Evolutionary conservation across 2,329 filamentous ascomycete genomes (phyloP).

Genomic region (Emmonsiellopsis sp.): DNA sequence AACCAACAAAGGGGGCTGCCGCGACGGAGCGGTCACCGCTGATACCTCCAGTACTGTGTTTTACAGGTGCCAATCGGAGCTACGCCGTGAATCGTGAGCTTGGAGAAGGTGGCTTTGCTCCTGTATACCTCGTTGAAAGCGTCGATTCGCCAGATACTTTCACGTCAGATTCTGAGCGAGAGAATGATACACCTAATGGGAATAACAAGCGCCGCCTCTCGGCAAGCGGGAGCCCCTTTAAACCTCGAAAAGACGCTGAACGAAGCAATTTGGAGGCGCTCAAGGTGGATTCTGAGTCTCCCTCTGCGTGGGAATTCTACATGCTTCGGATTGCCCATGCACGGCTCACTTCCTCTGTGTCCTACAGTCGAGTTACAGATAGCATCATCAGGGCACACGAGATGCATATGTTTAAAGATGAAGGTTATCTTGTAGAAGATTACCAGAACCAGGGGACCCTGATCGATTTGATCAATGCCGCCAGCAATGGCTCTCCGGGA

Average conservation of each 20-base stretch:
- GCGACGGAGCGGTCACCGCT: constrained; percentile 49
- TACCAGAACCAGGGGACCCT: constrained; percentile 84
- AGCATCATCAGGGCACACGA: constrained; percentile 79
- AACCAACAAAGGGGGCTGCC: constrained; percentile 30
- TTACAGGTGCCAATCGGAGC: constrained; percentile 53
- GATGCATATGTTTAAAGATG: constrained; percentile 82
- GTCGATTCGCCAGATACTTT: constrained; percentile 45
- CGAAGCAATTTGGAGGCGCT: constrained; percentile 67
- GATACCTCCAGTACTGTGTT: constrained; percentile 55
- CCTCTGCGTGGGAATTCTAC: constrained; percentile 90
- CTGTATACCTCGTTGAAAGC: constrained; percentile 81
- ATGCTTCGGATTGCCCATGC: constrained; percentile 77
- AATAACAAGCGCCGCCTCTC: constrained; percentile 40
- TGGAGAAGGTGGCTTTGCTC: constrained; percentile 87
- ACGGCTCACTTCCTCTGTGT: constrained; percentile 54
- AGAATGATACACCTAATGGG: constrained; percentile 35
- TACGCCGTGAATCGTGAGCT: constrained; percentile 80
- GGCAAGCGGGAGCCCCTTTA: constrained; percentile 25
- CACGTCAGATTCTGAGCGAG: constrained; percentile 23
- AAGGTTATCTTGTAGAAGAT: constrained; percentile 81
- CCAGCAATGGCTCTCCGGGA: constrained; percentile 42
- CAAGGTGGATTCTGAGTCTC: constrained; percentile 80
- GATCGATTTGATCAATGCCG: constrained; percentile 86
- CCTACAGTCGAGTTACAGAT: constrained; percentile 56
- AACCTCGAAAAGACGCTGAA: constrained; percentile 15